phyloP scores from a whole-genome alignment of 2,329 filamentous ascomycete species.

The Ascochyta rabiei region DNA sequence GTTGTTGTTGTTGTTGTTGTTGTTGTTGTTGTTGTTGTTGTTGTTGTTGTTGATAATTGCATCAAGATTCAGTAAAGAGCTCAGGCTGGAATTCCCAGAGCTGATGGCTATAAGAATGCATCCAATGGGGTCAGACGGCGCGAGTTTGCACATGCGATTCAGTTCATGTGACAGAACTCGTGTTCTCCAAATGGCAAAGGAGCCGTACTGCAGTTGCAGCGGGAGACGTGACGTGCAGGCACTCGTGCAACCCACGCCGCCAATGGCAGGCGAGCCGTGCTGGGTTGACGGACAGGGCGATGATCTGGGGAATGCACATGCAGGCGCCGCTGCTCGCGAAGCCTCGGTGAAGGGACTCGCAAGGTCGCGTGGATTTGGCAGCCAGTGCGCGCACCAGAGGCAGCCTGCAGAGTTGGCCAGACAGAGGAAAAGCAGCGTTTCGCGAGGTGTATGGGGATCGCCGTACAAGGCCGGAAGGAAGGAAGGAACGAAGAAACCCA shows the following conservation, averaged over 20 bases:
- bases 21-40: too few relatives aligned
- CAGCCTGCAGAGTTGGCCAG: not conserved
- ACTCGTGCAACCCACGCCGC: not conserved
- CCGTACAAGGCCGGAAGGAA: slow-evolving; percentile 13
- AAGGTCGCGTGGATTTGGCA: not conserved
- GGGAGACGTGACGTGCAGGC: slow-evolving; percentile 1
- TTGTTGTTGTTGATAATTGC: too few relatives aligned
- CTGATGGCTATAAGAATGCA: too few relatives aligned
- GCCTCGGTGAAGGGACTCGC: not conserved
- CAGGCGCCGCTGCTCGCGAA: not conserved
- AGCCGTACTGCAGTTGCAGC: not conserved
- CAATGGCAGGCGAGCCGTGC: slow-evolving; percentile 8
- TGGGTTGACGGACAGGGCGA: not conserved
- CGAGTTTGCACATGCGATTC: slow-evolving; percentile 7
- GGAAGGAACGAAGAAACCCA: slow-evolving; percentile 3
- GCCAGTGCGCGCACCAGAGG: not conserved
- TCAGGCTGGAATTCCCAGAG: too few relatives aligned
- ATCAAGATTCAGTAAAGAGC: too few relatives aligned
- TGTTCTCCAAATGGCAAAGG: not conserved
- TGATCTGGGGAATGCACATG: slow-evolving; percentile 8
- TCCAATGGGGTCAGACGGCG: not conserved
- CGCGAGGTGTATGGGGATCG: slow-evolving; percentile 11
- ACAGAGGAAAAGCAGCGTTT: slow-evolving; percentile 10
- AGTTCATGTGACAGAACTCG: not conserved
- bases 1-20: too few relatives aligned